Evolutionary conservation across 2,329 filamentous ascomycete genomes (phyloP).

Genomic region (Penicillium paneum): DNA sequence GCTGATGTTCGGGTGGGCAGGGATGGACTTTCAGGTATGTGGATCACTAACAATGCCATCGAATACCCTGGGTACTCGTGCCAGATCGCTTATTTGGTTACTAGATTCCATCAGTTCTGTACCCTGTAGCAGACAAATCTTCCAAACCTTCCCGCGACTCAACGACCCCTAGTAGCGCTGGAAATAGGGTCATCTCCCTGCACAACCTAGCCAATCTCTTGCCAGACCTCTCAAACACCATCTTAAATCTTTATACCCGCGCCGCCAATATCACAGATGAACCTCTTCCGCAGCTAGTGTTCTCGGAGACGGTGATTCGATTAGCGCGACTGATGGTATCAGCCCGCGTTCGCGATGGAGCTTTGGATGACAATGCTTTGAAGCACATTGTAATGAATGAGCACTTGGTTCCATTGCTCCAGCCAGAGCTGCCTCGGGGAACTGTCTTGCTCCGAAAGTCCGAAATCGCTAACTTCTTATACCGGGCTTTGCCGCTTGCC

Average conservation of each 20-base stretch:
- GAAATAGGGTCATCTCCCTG: constrained; percentile 46
- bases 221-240: constrained; percentile 56
- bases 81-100: not conserved
- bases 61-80: not conserved
- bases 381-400: constrained; percentile 59
- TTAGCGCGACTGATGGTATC: constrained; percentile 53
- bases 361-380: constrained; percentile 50
- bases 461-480: constrained; percentile 63
- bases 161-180: constrained; percentile 42
- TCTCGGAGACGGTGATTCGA: constrained; percentile 57
- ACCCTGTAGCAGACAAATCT: constrained; percentile 50
- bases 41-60: not conserved
- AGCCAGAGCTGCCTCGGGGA: constrained; percentile 36
- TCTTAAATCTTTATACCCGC: constrained; percentile 55
- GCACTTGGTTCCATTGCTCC: constrained; percentile 36
- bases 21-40: constrained; percentile 65
- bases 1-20: constrained; percentile 78
- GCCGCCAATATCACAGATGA: constrained; percentile 53
- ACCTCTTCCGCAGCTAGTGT: constrained; percentile 52
- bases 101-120: constrained; percentile 55
- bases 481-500: constrained; percentile 67
- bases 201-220: constrained; percentile 53
- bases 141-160: constrained; percentile 44
- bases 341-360: constrained; percentile 50
- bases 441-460: constrained; percentile 53